Conservation (phyloP, 352 stramenopile species). For the Peronosclerospora sorghi region DNA sequence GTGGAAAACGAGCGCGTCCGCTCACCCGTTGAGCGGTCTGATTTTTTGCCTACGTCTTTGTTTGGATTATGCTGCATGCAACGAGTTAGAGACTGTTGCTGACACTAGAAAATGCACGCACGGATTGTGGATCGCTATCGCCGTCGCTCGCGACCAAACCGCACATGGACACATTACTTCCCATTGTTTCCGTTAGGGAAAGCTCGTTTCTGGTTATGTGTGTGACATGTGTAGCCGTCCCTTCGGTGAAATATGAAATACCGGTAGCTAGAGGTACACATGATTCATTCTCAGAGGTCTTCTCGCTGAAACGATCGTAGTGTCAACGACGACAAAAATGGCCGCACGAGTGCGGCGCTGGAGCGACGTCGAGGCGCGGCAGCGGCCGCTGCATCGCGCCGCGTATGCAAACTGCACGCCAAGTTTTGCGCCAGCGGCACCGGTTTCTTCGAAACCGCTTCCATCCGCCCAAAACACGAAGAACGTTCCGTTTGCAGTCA, state of each 20-base stretch:
- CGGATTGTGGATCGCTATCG: conserved; percentile 12
- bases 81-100: background rate
- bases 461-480: conserved; percentile 1
- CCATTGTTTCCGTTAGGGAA: conserved; percentile 5
- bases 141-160: conserved; percentile 3
- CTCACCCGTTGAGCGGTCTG: conserved; percentile 12
- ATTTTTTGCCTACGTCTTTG: conserved; percentile 19
- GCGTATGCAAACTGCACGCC: conserved; percentile 23
- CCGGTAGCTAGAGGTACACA: too few relatives aligned
- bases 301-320: too few relatives aligned
- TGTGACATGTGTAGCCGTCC: too few relatives aligned
- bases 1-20: conserved; percentile 29
- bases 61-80: conserved; percentile 13
- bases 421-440: conserved; percentile 14
- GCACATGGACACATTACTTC: conserved; percentile 15
- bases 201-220: background rate
- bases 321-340: conserved; percentile 1
- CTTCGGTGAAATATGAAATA: too few relatives aligned
- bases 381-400: conserved; percentile 19
- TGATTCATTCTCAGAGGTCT: too few relatives aligned
- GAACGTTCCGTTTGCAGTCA: conserved; percentile 30
- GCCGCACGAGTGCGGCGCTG: conserved; percentile 44
- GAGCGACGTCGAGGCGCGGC: conserved; percentile 52
- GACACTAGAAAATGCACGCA: background rate
- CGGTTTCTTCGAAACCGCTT: conserved; percentile 6